Conservation (phyloP, 177 flowering plant species). For the Vitis hybrid region DNA sequence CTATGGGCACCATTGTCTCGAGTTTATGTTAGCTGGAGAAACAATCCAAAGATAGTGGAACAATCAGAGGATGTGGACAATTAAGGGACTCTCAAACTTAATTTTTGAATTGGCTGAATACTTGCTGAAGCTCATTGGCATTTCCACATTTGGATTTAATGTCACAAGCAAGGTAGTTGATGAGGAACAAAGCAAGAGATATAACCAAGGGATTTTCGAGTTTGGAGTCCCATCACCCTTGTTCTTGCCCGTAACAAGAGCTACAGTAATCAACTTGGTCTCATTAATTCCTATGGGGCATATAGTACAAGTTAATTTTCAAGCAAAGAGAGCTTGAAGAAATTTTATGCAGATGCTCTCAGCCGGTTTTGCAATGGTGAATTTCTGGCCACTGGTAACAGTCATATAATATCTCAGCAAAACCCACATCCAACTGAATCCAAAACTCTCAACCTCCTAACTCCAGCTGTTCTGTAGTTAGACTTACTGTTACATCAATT, state of each 20-base stretch:
- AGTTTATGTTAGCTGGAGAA: slow-evolving; percentile 12
- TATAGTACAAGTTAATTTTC: not conserved
- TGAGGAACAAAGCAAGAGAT: slow-evolving; percentile 10
- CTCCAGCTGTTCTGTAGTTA: too few species aligned
- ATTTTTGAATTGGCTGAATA: slow-evolving; percentile 20
- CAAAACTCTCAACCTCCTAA: too few species aligned
- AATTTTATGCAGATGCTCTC: not conserved
- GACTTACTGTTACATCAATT: too few species aligned
- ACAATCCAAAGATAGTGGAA: slow-evolving; percentile 27
- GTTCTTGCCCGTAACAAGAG: not conserved
- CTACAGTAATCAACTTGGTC: not conserved
- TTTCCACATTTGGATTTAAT: slow-evolving; percentile 18
- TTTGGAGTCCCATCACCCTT: slow-evolving; percentile 1
- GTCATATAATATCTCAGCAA: too few species aligned
- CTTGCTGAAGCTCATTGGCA: slow-evolving; percentile 14
- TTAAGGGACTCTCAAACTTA: slow-evolving; percentile 24
- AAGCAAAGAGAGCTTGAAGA: not conserved
- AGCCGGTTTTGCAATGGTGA: not conserved
- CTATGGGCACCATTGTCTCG: slow-evolving; percentile 23
- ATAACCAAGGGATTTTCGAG: not conserved
- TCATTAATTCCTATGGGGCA: not conserved
- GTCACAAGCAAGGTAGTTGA: slow-evolving; percentile 31
- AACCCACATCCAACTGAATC: too few species aligned
- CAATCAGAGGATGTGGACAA: slow-evolving; percentile 33
- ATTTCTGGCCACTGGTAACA: not conserved